Base-by-base conservation (phyloP, 1,284 basidiomycete genomes). In the Microbotryum silenes-acaulis region DNA sequence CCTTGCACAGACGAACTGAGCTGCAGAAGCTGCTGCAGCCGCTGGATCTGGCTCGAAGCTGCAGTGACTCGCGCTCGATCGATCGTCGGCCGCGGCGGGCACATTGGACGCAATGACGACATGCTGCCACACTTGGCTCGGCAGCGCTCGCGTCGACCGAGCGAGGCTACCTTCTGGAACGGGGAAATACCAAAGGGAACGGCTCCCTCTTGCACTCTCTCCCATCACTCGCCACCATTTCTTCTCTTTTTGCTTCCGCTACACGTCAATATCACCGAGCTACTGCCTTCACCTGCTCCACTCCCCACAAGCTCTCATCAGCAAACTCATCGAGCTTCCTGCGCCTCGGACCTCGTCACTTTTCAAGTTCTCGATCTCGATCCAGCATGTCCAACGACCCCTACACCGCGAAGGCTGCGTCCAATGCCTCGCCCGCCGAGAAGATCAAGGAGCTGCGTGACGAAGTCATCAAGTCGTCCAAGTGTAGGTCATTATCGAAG, bases 331-430 rank as follows among this genome's bases (percentile, higher is more conserved):
- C 48, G 14, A 21, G 20, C 21, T 27, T 50, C 7, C 9, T 27
- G 48, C 48, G 20, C 27, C 27, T 27, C 48, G 27, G 27, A 16
- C 21, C 27, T 16, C 48, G 21, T 21, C 48, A 27, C 48, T 50
- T 50, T 21, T 12, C 48, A 14, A 14, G 6, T 8, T 50, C n/a
- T 50, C 48, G 37, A 42, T 18, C 37, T 12, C 37, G 37, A 42
- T 1, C 6, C 14, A 59, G 37, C 27, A 64, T 64, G 62, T 42
- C 51, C 18, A 29, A 21, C 44, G 66, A 69, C 61, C 68, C 68
- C 14, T 69, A 69, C 68, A 67, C 65, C 57, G 52, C 63, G n/a
- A 69, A 70, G 54, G 63, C 63, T 44, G 45, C 52, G 14, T n/a
- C 52, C 18, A 58, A 66, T 25, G 64, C 64, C 1, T 58, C 68